Percentiles rank a stretch among this genome's conserved stretches.
Conservation (phyloP, 208 protist species). For the Phytomonas serpens region DNA sequence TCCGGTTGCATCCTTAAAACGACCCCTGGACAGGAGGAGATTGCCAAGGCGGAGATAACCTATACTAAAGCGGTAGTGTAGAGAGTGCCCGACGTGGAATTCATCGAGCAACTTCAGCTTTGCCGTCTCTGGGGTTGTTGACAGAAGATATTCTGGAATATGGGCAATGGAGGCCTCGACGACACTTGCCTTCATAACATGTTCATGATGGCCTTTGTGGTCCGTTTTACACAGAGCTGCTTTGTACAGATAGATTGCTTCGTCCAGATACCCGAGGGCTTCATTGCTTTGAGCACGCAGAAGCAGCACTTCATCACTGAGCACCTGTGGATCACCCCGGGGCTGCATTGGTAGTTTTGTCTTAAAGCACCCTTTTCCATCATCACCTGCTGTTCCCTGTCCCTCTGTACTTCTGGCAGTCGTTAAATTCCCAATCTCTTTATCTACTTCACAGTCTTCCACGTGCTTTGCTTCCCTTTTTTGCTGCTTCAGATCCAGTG, state of each 20-base stretch:
- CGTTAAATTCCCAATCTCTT: background rate
- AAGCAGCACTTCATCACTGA: constrained; percentile 33
- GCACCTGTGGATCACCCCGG: background rate
- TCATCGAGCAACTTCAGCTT: background rate
- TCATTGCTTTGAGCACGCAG: constrained; percentile 56
- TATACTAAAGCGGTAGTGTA: constrained; percentile 5
- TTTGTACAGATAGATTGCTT: constrained; percentile 55
- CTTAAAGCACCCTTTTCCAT: background rate
- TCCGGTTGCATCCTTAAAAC: constrained; percentile 66
- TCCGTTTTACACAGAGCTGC: constrained; percentile 27
- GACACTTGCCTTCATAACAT: background rate
- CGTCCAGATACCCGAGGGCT: constrained; percentile 34
- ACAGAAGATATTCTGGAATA: background rate
- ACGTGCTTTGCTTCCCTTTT: background rate
- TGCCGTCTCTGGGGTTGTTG: background rate
- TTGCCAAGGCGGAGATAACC: constrained; percentile 74
- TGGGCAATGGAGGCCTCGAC: background rate
- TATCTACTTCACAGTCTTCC: background rate
- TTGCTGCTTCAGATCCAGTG: constrained; percentile 6
- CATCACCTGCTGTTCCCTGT: background rate
- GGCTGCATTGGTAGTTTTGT: background rate
- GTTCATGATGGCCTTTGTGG: background rate
- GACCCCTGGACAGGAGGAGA: constrained; percentile 52
- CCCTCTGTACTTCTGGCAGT: background rate
- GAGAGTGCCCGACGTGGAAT: background rate